A percentile compares a stretch with the other conserved stretches of the same genome.
Conservation (phyloP, 768 basidiomycete genomes). For the Russula brevipes region DNA sequence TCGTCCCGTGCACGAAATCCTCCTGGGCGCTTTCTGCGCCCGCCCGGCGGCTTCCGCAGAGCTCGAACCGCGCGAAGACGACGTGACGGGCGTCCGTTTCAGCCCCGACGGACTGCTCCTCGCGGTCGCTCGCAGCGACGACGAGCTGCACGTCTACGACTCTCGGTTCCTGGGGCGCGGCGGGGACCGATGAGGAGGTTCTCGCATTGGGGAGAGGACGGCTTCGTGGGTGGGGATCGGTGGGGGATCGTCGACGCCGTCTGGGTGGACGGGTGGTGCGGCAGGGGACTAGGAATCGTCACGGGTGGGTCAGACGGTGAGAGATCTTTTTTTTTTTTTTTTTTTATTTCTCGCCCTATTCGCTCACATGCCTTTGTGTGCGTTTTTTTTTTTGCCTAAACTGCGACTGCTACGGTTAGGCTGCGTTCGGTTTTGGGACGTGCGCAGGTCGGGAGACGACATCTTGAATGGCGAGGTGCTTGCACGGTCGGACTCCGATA, state of each 20-base stretch:
- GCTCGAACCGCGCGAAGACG: constrained; percentile 2
- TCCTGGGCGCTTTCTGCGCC: constrained; percentile 1
- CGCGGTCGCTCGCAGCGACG: constrained; percentile 22
- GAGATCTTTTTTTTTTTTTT: not conserved
- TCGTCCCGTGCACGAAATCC: not conserved
- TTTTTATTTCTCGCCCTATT: not conserved
- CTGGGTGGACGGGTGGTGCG: constrained; percentile 23
- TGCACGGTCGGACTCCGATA: constrained; percentile 17
- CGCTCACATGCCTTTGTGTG: not conserved
- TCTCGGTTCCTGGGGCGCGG: constrained; percentile 20
- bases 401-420: constrained; percentile 4
- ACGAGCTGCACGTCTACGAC: constrained; percentile 23
- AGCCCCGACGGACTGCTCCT: constrained; percentile 23
- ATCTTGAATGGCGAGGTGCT: constrained; percentile 20
- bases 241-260: constrained; percentile 22
- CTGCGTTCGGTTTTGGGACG: constrained; percentile 24
- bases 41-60: too few relatives aligned
- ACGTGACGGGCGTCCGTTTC: constrained; percentile 21
- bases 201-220: constrained; percentile 22
- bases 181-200: constrained; percentile 8
- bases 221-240: constrained; percentile 1
- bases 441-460: constrained; percentile 20
- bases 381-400: too few relatives aligned
- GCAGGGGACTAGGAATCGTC: constrained; percentile 16
- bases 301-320: constrained; percentile 24